phyloP scores from a whole-genome alignment of 1,139 yeast genomes.

The Candida freyschussii region DNA sequence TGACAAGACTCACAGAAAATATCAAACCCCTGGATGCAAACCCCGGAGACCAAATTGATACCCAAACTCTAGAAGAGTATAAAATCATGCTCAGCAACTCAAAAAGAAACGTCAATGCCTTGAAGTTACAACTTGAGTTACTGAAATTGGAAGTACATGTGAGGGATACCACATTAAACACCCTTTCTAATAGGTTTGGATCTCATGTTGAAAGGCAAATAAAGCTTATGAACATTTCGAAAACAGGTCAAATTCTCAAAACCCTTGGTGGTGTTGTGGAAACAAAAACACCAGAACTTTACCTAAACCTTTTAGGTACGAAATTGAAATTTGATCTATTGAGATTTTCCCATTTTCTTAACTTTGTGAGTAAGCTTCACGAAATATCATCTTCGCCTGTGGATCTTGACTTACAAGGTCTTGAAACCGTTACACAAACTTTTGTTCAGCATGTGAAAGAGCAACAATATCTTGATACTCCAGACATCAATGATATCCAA shows the following conservation, averaged over 20 bases:
- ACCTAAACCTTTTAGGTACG: conserved; percentile 3
- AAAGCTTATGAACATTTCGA: not conserved
- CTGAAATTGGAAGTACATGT: conserved; percentile 4
- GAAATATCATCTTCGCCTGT: not conserved
- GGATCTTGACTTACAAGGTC: conserved; percentile 1
- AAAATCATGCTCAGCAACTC: conserved; percentile 2
- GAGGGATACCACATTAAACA: conserved; percentile 1
- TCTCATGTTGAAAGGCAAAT: not conserved
- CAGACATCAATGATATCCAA: conserved; percentile 1
- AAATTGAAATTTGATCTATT: conserved; percentile 1
- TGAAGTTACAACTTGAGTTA: conserved; percentile 7
- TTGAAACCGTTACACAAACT: conserved; percentile 3
- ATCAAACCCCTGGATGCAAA: conserved; percentile 1
- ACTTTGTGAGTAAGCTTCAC: not conserved
- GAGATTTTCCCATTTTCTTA: conserved; percentile 2
- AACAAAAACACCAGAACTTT: conserved; percentile 3
- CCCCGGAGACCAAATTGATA: conserved; percentile 1
- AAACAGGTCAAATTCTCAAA: not conserved
- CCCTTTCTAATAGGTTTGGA: not conserved
- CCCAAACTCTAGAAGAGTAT: conserved; percentile 5
- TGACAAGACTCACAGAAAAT: not conserved
- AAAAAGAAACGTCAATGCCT: conserved; percentile 2
- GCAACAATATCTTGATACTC: conserved; percentile 6
- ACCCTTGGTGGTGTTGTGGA: conserved; percentile 2
- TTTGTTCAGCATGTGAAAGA: conserved; percentile 11